These are phyloP conservation scores for Microdochium paspali DNA, from an alignment of 2,329 filamentous ascomycete species.

Conservation along the genomic window DNA sequence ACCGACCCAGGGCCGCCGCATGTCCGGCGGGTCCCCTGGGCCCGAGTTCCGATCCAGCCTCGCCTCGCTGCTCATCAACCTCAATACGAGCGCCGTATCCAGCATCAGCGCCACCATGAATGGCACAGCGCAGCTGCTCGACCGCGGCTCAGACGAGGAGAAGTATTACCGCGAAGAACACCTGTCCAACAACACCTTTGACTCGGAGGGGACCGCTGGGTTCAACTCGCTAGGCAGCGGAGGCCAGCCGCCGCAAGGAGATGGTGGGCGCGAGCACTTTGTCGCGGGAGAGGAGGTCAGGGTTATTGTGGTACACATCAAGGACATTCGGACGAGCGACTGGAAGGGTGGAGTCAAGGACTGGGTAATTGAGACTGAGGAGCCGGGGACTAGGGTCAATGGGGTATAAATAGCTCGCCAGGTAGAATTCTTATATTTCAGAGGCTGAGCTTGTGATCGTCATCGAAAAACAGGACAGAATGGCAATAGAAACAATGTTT, in stretches of 20 bases:
- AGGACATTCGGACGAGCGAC: constrained; percentile 80
- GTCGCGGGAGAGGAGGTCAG: constrained; percentile 75
- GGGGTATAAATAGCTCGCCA: constrained; percentile 1
- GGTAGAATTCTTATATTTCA: too few species aligned
- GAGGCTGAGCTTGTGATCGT: too few species aligned
- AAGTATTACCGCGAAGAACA: constrained; percentile 74
- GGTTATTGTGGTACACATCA: constrained; percentile 78
- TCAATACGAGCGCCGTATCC: constrained; percentile 82
- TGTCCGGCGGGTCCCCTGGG: constrained; percentile 52
- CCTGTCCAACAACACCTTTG: constrained; percentile 86
- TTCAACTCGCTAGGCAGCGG: constrained; percentile 24
- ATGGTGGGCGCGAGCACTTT: constrained; percentile 54
- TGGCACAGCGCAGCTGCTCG: constrained; percentile 69
- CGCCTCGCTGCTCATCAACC: constrained; percentile 74
- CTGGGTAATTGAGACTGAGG: constrained; percentile 43
- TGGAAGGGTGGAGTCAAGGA: constrained; percentile 93
- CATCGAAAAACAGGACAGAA: too few species aligned
- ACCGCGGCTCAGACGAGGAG: constrained; percentile 70
- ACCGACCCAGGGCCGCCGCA: constrained; percentile 55
- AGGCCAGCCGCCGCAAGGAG: constrained; percentile 24
- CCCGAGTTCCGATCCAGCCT: constrained; percentile 63
- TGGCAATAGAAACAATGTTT: too few species aligned
- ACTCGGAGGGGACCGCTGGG: constrained; percentile 38
- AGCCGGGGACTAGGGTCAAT: constrained; percentile 6
- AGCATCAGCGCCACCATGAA: constrained; percentile 92